phyloP scores from a whole-genome alignment of 1,139 yeast genomes.

The Lizanozyma gosingica region DNA sequence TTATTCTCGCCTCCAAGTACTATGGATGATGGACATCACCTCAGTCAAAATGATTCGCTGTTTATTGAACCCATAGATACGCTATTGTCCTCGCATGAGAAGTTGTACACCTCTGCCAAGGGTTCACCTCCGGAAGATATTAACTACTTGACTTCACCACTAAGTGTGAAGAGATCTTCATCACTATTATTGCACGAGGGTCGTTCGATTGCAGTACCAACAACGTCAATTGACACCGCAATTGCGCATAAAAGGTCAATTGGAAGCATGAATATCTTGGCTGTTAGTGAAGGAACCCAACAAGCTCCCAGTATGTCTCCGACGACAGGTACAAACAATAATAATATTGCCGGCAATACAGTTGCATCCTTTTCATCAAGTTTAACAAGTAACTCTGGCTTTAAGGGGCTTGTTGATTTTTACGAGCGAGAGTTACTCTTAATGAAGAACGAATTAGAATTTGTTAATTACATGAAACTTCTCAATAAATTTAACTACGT shows the following conservation, averaged over 20 bases:
- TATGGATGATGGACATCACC: too few species aligned
- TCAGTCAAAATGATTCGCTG: neutral
- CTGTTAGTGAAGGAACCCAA: neutral
- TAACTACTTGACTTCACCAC: neutral
- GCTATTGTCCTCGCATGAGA: conserved; percentile 26
- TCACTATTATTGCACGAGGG: neutral
- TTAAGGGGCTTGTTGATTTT: conserved; percentile 19
- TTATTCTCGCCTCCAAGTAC: too few species aligned
- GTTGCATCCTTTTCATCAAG: neutral
- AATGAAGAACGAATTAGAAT: conserved; percentile 54
- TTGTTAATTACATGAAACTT: conserved; percentile 46
- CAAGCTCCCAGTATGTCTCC: too few species aligned
- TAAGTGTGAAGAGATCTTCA: neutral
- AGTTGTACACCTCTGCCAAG: conserved; percentile 14
- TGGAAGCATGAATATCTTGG: neutral
- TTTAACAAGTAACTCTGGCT: neutral
- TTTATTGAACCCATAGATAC: conserved; percentile 16
- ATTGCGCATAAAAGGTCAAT: conserved; percentile 12
- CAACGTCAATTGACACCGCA: conserved; percentile 17
- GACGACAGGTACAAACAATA: neutral
- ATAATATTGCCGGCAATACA: neutral
- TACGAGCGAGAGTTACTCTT: conserved; percentile 53
- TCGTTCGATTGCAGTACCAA: conserved; percentile 16
- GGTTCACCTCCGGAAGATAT: neutral
- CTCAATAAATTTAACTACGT: conserved; percentile 41